Base-by-base conservation (phyloP, 1,284 basidiomycete genomes). In the Cryptococcus hybrid region DNA sequence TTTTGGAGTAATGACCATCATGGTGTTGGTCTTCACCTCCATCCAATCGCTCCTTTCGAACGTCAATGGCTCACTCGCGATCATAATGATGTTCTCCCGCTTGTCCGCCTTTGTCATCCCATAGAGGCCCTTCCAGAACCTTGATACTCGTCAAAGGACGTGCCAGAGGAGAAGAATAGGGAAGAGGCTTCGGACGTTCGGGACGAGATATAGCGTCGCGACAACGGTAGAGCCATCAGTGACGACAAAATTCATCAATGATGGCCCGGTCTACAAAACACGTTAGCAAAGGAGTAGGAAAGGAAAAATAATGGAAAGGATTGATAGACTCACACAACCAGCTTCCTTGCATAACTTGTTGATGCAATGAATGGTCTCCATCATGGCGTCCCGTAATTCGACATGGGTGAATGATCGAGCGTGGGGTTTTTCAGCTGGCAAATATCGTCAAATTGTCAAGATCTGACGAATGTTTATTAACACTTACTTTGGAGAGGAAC, bases 41-140 rank as follows among this genome's bases (percentile, higher is more conserved):
- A 95, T 94, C 76, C 76, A 80, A 57, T 79, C 79, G 24, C 78
- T 75, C 66, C 81, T 47, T 67, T 98, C 94, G 67, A 95, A 96
- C 0, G 93, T 96, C 49, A 96, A 78, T 2, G 93, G 93, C 69
- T 96, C 93, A 66, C 88, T 90, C 3, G 90, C 90, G 74, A 95
- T 87, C 86, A 96, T 88, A 69, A 95, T 92, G 68, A 96, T 92
- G 66, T 91, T 73, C 61, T 78, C 77, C 59, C 95, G 83, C 79
- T 96, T 97, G 79, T 98, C 95, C 42, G 87, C 86, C 77, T 98
- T 99, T 18, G 88, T 88, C 93, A 96, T 97, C 69, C 88, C 86
- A 76, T 95, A 95, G 74, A 94, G 86, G 15, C 90, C 90, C 90
- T 89, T 35, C 49, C 30, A 11, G 49, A 38, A 11, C 78, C 85